Conservation (phyloP, 1,284 basidiomycete species). For the Leccinum fallax region DNA sequence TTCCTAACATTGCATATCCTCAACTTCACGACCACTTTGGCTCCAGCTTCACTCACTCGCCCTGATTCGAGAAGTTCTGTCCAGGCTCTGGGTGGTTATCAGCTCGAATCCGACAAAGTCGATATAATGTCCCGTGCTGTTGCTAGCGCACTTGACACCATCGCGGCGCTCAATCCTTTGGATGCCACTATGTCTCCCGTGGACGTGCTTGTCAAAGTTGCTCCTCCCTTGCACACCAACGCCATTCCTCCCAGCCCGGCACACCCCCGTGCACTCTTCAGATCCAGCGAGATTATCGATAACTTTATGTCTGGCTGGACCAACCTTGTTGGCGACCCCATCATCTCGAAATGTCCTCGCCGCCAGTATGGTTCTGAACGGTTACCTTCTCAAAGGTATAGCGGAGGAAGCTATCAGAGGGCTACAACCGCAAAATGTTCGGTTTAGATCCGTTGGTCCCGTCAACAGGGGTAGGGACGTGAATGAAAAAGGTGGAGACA, state of each 20-base stretch:
- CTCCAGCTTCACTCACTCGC: constrained; percentile 48
- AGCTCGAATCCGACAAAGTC: constrained; percentile 51
- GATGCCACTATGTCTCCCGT: constrained; percentile 31
- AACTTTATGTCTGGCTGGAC: constrained; percentile 95
- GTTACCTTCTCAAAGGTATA: constrained; percentile 88
- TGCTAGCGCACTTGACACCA: constrained; percentile 57
- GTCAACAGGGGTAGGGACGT: constrained; percentile 33
- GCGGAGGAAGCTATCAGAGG: constrained; percentile 48
- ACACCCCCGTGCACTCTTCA: constrained; percentile 28
- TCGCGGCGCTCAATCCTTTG: constrained; percentile 45
- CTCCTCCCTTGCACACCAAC: constrained; percentile 65
- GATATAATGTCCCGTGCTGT: constrained; percentile 65
- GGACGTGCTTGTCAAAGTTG: constrained; percentile 72
- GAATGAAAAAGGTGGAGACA: constrained; percentile 21
- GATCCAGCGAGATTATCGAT: constrained; percentile 57
- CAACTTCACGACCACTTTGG: constrained; percentile 92
- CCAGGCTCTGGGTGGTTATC: constrained; percentile 28
- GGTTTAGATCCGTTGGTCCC: constrained; percentile 46
- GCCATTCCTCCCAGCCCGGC: constrained; percentile 41
- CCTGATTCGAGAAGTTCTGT: constrained; percentile 28
- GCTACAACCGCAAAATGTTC: constrained; percentile 44
- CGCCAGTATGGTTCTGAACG: constrained; percentile 90
- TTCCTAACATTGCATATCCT: constrained; percentile 90
- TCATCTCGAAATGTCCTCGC: constrained; percentile 93
- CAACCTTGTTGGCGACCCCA: constrained; percentile 89